Conservation (phyloP, 371 early-diverging fungal species). For the Mortierella sp. region DNA sequence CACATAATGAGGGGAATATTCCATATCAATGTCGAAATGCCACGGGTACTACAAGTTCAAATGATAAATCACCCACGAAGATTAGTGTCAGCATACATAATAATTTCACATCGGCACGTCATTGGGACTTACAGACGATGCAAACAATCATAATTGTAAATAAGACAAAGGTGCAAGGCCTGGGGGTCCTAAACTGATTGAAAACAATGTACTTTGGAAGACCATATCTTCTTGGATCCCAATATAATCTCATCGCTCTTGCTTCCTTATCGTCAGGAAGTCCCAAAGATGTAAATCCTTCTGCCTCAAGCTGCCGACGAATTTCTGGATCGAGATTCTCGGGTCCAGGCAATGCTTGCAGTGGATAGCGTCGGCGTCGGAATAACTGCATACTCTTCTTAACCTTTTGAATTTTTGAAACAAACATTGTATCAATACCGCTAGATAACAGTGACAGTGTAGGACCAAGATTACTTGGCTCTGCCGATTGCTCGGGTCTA, state of each 20-base stretch:
- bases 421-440: background rate
- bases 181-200: constrained; percentile 22
- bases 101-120: background rate
- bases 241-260: constrained; percentile 14
- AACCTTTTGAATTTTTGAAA: background rate
- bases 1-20: background rate
- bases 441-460: no score
- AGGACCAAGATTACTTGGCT: no score
- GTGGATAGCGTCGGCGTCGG: constrained; percentile 20
- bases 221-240: constrained; percentile 47
- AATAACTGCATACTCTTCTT: background rate
- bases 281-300: constrained; percentile 26
- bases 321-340: constrained; percentile 33
- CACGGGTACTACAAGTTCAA: constrained; percentile 17
- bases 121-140: constrained; percentile 27
- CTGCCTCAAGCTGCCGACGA: constrained; percentile 34
- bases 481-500: background rate
- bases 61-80: no score
- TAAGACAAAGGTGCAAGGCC: constrained; percentile 33
- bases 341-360: constrained; percentile 38
- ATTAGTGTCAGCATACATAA: background rate
- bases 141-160: constrained; percentile 19
- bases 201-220: constrained; percentile 31
- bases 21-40: constrained; percentile 2
- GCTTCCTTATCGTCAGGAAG: constrained; percentile 10